phyloP scores from a whole-genome alignment of 108 stramenopile species.

The Nitzschia putrida region DNA sequence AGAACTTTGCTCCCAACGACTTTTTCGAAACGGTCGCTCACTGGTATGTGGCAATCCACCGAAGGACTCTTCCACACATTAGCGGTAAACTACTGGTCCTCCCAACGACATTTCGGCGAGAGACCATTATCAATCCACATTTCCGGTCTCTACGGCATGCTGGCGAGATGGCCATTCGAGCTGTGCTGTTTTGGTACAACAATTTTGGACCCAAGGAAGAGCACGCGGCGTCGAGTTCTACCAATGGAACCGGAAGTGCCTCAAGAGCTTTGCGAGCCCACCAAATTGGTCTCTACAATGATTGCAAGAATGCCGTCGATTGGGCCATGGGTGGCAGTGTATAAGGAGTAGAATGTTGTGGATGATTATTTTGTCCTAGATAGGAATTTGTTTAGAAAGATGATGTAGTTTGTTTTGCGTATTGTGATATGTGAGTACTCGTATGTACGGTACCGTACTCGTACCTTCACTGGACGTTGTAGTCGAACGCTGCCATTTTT shows the following conservation, averaged over 20 bases:
- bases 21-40: constrained; percentile 85
- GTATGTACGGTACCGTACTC: too few species aligned
- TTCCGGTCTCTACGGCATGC: constrained; percentile 63
- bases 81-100: constrained; percentile 60
- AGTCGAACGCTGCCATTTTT: too few species aligned
- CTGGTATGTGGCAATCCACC: constrained; percentile 67
- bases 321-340: too few species aligned
- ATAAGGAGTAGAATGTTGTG: too few species aligned
- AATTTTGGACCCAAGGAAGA: constrained; percentile 42
- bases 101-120: constrained; percentile 61
- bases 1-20: constrained; percentile 52
- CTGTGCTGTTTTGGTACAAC: constrained; percentile 65
- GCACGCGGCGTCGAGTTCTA: background rate
- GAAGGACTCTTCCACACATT: constrained; percentile 61
- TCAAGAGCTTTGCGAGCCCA: constrained; percentile 27
- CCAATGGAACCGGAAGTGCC: background rate
- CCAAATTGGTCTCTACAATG: constrained; percentile 79
- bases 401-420: too few species aligned
- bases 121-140: constrained; percentile 67
- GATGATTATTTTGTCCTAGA: too few species aligned
- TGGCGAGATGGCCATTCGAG: constrained; percentile 63
- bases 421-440: too few species aligned
- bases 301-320: constrained; percentile 87
- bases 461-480: too few species aligned
- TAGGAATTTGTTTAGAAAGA: too few species aligned